These are phyloP conservation scores for Kodamaea ohmeri DNA, from an alignment of 1,139 yeast genomes.

Conservation along the genomic window DNA sequence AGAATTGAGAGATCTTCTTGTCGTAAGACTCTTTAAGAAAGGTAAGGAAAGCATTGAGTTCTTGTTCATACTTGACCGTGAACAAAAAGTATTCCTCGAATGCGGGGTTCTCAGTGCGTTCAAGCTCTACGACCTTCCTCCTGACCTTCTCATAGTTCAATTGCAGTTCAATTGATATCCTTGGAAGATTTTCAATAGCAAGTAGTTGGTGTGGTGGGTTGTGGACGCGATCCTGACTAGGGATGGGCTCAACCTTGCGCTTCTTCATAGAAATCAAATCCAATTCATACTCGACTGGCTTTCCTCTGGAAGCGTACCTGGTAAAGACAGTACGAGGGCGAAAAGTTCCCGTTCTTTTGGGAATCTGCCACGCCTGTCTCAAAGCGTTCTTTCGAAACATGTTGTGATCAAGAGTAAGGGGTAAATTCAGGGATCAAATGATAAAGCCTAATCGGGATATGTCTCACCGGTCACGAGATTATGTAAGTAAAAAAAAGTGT, in stretches of 20 bases:
- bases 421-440: constrained; percentile 5
- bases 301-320: background rate
- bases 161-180: background rate
- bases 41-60: constrained; percentile 22
- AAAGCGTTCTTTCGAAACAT: constrained; percentile 8
- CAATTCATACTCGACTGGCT: constrained; percentile 30
- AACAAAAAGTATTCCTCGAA: constrained; percentile 7
- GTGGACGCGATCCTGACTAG: background rate
- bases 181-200: constrained; percentile 10
- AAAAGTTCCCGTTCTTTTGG: background rate
- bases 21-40: constrained; percentile 26
- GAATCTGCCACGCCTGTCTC: constrained; percentile 6
- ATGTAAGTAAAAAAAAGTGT: background rate
- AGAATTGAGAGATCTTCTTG: constrained; percentile 21
- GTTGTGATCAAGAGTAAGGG: constrained; percentile 2
- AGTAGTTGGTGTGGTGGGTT: constrained; percentile 5
- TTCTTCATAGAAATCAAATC: constrained; percentile 34
- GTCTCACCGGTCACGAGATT: background rate
- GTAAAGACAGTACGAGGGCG: background rate
- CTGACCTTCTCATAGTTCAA: constrained; percentile 5
- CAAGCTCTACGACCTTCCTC: constrained; percentile 1
- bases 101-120: constrained; percentile 1
- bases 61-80: constrained; percentile 16
- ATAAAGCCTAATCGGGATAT: constrained; percentile 1
- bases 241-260: constrained; percentile 15